These are phyloP conservation scores for Nicotiana sylvestris DNA, from an alignment of 257 asterid species.

Conservation along the genomic window DNA sequence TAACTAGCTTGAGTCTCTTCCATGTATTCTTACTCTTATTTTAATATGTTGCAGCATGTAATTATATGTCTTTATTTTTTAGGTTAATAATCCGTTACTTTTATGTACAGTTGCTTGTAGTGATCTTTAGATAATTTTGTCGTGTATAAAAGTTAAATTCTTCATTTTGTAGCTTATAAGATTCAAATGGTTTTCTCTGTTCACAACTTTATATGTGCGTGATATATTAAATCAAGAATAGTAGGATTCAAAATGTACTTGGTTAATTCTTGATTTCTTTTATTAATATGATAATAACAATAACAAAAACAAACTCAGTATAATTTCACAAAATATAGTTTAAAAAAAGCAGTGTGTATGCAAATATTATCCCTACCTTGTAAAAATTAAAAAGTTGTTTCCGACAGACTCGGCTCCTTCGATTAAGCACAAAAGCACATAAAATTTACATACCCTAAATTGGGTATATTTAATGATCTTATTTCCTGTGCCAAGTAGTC, in stretches of 20 bases:
- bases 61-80: no score
- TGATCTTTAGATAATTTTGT: no score
- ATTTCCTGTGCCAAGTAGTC: neutral
- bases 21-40: neutral
- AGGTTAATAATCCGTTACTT: neutral
- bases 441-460: neutral
- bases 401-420: neutral
- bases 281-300: neutral
- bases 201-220: constrained; percentile 11
- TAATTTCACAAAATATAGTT: no score
- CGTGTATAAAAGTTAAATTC: neutral
- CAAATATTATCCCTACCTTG: no score
- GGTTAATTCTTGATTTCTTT: neutral
- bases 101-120: no score
- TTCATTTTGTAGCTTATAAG: constrained; percentile 2
- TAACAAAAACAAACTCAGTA: no score
- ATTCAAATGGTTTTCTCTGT: constrained; percentile 23
- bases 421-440: neutral
- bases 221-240: neutral
- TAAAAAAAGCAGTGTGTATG: no score
- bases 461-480: neutral
- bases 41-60: no score
- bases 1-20: neutral
- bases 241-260: neutral
- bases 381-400: no score